Evolutionary conservation across 352 stramenopile genomes (phyloP), one percentile per base, ranked within the genome.

Genomic region (Pythium oligandrum): DNA sequence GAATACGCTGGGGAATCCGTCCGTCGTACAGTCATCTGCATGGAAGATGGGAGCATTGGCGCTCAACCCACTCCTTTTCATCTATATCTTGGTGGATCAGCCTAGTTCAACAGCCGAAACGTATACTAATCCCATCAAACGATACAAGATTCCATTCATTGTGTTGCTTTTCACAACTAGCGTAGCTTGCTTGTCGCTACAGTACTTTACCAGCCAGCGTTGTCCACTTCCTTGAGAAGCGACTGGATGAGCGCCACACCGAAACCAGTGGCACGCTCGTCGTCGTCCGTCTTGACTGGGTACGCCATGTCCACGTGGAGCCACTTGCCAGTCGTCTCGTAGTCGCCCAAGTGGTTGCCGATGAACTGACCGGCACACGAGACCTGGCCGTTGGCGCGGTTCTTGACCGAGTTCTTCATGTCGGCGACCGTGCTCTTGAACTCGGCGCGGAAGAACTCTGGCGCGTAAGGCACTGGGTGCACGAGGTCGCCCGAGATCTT

Each of bases 331-430:
- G 70, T 75, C 9, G 81, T 66, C 57, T 97, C 88, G 53, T 77
- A 88, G 10, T 82, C 74, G 51, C 88, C 80, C 43, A 98, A 63
- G 73, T 98, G 93, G 62, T 92, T 92, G 55, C 84, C 93, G 57
- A 98, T 97, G 59, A 98, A 98, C 67, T 98, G 91, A 30, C 90
- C 93, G 6, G 96, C 93, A 67, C 96, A 98, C 43, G 79, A 95
- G 17, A 88, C 80, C 67, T 98, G 92, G 5, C 78, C 93, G 70
- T 98, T 98, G 31, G 69, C 61, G 39, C 93, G 78, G 69, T 97
- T 92, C 68, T 96, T 97, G 48, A 98, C 94, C 45, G 76, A 96
- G 73, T 98, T 98, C 68, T 98, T 98, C 94, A 98, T 98, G 66
- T 98, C 94, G 3, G 96, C 93, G 26, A 98, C 79, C 12, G 83